Evolutionary conservation across 1,284 basidiomycete species (phyloP).

Genomic region (Ceratobasidium theobromae): DNA sequence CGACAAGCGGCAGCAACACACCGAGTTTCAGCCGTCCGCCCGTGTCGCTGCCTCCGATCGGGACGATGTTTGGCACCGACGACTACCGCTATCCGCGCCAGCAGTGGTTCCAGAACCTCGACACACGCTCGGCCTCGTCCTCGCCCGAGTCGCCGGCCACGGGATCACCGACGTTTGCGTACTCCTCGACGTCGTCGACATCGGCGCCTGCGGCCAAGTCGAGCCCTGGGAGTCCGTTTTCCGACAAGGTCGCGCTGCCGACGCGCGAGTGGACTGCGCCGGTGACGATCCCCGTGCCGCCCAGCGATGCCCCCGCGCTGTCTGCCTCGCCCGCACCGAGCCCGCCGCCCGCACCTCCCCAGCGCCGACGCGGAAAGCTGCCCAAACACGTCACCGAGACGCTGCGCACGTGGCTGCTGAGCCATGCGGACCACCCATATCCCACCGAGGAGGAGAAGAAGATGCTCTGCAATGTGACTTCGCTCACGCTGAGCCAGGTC

Average conservation of each 20-base stretch:
- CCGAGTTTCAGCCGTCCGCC: background rate
- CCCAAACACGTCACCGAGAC: conserved; percentile 89
- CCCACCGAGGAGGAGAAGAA: conserved; percentile 91
- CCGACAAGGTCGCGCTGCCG: conserved; percentile 25
- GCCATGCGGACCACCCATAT: conserved; percentile 86
- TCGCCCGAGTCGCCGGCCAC: too few species aligned
- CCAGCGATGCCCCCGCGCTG: conserved; percentile 45
- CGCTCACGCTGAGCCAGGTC: conserved; percentile 83
- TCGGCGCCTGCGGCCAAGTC: too few species aligned
- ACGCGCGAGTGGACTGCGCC: conserved; percentile 14
- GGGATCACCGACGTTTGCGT: too few species aligned
- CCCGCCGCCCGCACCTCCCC: conserved; percentile 36
- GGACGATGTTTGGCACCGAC: background rate
- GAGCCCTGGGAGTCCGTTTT: too few species aligned
- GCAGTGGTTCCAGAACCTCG: too few species aligned
- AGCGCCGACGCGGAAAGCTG: conserved; percentile 80
- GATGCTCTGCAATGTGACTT: conserved; percentile 79
- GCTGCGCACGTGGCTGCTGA: conserved; percentile 86
- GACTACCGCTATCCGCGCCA: too few species aligned
- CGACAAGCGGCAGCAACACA: conserved; percentile 29
- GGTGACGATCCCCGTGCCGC: conserved; percentile 31
- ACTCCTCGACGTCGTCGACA: too few species aligned
- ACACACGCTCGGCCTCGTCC: too few species aligned
- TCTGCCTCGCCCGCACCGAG: conserved; percentile 45
- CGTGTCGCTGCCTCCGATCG: background rate